Conservation (phyloP, 2,329 filamentous ascomycete species). For the Cyclaneusma minus region DNA sequence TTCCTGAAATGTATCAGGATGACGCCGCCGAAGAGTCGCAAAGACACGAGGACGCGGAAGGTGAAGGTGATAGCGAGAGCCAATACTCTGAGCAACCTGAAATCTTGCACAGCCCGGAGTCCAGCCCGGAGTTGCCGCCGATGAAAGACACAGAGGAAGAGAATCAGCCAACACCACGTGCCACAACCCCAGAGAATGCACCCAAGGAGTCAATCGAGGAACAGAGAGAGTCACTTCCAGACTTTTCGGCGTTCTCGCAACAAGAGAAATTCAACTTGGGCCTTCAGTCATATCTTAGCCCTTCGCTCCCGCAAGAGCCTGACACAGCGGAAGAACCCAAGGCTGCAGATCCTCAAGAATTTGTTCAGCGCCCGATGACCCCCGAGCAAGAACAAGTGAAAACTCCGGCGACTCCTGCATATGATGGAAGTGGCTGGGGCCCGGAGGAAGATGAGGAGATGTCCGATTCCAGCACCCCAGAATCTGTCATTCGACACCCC, state of each 20-base stretch:
- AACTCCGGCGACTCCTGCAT: slow-evolving; percentile 40
- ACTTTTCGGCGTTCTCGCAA: slow-evolving; percentile 30
- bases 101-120: slow-evolving; percentile 7
- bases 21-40: slow-evolving; percentile 8
- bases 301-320: slow-evolving; percentile 21
- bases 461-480: slow-evolving; percentile 56
- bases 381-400: slow-evolving; percentile 11
- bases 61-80: slow-evolving; percentile 25
- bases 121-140: slow-evolving; percentile 9
- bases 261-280: slow-evolving; percentile 36
- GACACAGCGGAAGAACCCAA: slow-evolving; percentile 10
- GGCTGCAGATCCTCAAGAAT: slow-evolving; percentile 14
- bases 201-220: slow-evolving; percentile 3
- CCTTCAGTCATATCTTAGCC: slow-evolving; percentile 36
- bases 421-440: slow-evolving; percentile 47
- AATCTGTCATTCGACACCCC: slow-evolving; percentile 63
- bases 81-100: slow-evolving; percentile 32
- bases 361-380: slow-evolving; percentile 11
- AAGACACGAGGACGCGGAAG: slow-evolving; percentile 6
- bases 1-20: slow-evolving; percentile 47
- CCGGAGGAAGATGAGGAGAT: slow-evolving; percentile 35
- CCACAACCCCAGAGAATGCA: slow-evolving; percentile 21
- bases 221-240: slow-evolving; percentile 21
- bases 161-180: slow-evolving; percentile 33
- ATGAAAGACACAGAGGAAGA: slow-evolving; percentile 27